These are phyloP conservation scores for Nepenthes alata DNA, from an alignment of 179 eudicot species.

Conservation along the genomic window DNA sequence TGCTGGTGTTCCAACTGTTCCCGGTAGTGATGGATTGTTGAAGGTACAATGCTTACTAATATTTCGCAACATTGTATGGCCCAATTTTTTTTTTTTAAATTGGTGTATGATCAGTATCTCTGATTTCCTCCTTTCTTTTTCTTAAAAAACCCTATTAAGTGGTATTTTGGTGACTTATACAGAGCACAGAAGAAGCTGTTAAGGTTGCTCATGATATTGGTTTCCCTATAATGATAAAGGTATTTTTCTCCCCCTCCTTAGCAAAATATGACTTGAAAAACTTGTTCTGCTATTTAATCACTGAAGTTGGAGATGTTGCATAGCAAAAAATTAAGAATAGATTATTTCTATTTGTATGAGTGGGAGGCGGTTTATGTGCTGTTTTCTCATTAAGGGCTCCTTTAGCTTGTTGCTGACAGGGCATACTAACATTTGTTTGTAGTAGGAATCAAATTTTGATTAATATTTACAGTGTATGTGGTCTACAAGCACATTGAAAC, in stretches of 20 bases:
- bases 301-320: too few species aligned
- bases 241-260: conserved; percentile 13
- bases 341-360: too few species aligned
- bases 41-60: conserved; percentile 29
- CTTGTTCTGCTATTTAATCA: background rate
- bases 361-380: too few species aligned
- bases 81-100: background rate
- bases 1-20: conserved; percentile 99
- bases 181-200: conserved; percentile 88
- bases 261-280: too few species aligned
- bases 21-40: conserved; percentile 92
- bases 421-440: too few species aligned
- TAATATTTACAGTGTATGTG: too few species aligned
- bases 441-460: too few species aligned
- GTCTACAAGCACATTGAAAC: too few species aligned
- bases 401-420: too few species aligned
- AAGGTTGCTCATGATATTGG: conserved; percentile 82
- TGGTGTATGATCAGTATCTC: background rate
- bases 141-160: background rate
- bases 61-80: background rate
- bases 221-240: conserved; percentile 97
- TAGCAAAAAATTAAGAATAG: too few species aligned
- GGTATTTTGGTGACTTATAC: conserved; percentile 4
- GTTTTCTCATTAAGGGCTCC: too few species aligned
- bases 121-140: background rate